Evolutionary conservation across 192 early-diverging fungal genomes (phyloP).

Genomic region (Lobosporangium transversale): DNA sequence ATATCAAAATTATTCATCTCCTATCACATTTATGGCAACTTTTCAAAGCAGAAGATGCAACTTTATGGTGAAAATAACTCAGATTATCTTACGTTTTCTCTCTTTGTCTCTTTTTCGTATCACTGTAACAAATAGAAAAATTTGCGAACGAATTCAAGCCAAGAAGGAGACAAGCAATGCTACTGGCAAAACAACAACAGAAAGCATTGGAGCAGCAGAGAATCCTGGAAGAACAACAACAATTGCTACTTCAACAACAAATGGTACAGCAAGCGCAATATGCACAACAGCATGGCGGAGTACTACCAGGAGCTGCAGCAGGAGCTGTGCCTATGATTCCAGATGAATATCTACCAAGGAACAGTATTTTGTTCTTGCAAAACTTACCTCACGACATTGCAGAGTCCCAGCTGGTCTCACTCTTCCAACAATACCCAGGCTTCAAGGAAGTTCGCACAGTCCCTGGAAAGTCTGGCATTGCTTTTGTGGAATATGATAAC

Average conservation of each 20-base stretch:
- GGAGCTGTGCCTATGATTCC: constrained; percentile 59
- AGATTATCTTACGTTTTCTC: not conserved
- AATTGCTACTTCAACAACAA: constrained; percentile 22
- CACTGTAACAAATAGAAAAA: constrained; percentile 11
- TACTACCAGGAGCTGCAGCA: constrained; percentile 13
- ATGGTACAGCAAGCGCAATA: constrained; percentile 18
- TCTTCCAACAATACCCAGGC: constrained; percentile 89
- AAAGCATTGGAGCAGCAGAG: constrained; percentile 34
- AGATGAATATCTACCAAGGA: constrained; percentile 85
- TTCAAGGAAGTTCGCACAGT: constrained; percentile 97
- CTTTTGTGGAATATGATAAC: constrained; percentile 96
- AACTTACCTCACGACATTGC: constrained; percentile 80
- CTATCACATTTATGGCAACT: too few species aligned
- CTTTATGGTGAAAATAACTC: too few species aligned
- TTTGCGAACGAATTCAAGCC: constrained; percentile 48
- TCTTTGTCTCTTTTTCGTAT: not conserved
- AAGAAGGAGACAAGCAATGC: constrained; percentile 32
- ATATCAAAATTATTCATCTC: too few species aligned
- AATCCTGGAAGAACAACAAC: constrained; percentile 34
- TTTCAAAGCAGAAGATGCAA: too few species aligned
- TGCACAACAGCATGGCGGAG: not conserved
- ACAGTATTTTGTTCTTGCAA: constrained; percentile 95
- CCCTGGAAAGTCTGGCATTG: constrained; percentile 89
- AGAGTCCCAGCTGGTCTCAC: constrained; percentile 65
- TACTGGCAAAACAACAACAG: constrained; percentile 30